Evolutionary conservation across 139 green algal genomes (phyloP), one percentile per base, ranked within the genome.

Genomic region (Pleodorina starrii): DNA sequence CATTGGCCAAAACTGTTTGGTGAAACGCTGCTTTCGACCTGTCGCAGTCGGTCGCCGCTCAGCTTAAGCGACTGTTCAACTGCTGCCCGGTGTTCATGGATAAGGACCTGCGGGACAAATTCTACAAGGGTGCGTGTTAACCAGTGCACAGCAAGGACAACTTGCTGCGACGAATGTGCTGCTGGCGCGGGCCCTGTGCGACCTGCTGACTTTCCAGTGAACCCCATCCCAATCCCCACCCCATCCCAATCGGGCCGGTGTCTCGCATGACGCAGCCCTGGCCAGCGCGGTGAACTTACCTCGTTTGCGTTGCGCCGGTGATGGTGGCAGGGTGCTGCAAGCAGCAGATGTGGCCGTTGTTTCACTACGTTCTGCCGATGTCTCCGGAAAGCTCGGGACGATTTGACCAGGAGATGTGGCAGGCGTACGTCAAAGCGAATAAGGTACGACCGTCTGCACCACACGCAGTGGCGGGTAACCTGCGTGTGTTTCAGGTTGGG

Each of bases 331-430:
- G 96, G 2, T 99, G 98, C 80, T 99, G 98, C 94, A 99, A 99
- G 93, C 97, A 99, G 94, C 96, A 98, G 87, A 93, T 99, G 88
- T 99, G 98, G 98, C 98, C 97, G 27, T 91, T 99, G 84, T 97
- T 99, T 89, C 98, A 99, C 93, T 99, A 99, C 94, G 93, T 98
- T 54, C 94, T 99, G 54, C 98, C 98, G 5, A 91, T 99, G 36
- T 94, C 92, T 2, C 97, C 97, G 29, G 89, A 66, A 54, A 94
- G 91, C 88, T 82, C 93, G 17, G 93, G 94, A 1, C 91, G 97
- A 1, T 99, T 99, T 90, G 94, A 99, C 85, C 89, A 91, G 14
- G 95, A 96, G 73, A 91, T 98, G 16, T 99, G 98, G 98, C 95
- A 98, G 89, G 96, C 97, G 1, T 99, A 99, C 86, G 96, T 99